Evolutionary conservation across 2,329 filamentous ascomycete genomes (phyloP).

Genomic region (Pseudocercospora fuligena): DNA sequence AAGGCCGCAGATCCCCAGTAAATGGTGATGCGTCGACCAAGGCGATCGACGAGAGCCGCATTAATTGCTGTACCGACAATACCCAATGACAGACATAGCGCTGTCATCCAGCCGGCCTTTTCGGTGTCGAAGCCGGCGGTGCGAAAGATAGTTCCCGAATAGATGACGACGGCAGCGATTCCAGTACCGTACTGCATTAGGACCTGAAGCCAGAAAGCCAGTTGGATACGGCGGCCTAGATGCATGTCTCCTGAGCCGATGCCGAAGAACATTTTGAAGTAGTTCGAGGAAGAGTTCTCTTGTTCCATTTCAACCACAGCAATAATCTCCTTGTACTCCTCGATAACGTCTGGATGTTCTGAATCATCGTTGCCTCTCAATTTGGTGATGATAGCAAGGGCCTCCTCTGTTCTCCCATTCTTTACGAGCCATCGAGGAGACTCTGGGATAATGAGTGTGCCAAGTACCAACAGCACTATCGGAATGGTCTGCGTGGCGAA

Average conservation of each 20-base stretch:
- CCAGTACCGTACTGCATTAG: constrained; percentile 40
- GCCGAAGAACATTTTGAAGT: constrained; percentile 36
- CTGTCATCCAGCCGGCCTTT: constrained; percentile 31
- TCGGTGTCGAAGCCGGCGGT: constrained; percentile 37
- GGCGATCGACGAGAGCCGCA: constrained; percentile 43
- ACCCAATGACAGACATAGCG: constrained; percentile 36
- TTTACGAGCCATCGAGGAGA: constrained; percentile 45
- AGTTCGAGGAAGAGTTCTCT: constrained; percentile 13
- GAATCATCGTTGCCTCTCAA: constrained; percentile 40
- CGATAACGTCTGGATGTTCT: constrained; percentile 42
- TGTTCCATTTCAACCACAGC: constrained; percentile 50
- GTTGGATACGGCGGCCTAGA: constrained; percentile 26
- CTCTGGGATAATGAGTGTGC: constrained; percentile 18
- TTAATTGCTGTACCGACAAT: constrained; percentile 38
- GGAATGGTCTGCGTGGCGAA: constrained; percentile 39
- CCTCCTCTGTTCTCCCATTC: constrained; percentile 41
- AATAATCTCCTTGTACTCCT: constrained; percentile 48
- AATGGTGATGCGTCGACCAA: constrained; percentile 45
- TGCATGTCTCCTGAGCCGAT: constrained; percentile 18
- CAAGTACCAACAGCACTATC: constrained; percentile 32
- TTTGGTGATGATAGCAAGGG: constrained; percentile 44
- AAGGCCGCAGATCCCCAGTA: constrained; percentile 43
- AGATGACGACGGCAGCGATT: constrained; percentile 34
- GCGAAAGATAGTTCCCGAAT: constrained; percentile 28
- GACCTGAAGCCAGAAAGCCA: constrained; percentile 32